phyloP scores from a whole-genome alignment of 768 basidiomycete genomes.

The Mycena albidolilacea region DNA sequence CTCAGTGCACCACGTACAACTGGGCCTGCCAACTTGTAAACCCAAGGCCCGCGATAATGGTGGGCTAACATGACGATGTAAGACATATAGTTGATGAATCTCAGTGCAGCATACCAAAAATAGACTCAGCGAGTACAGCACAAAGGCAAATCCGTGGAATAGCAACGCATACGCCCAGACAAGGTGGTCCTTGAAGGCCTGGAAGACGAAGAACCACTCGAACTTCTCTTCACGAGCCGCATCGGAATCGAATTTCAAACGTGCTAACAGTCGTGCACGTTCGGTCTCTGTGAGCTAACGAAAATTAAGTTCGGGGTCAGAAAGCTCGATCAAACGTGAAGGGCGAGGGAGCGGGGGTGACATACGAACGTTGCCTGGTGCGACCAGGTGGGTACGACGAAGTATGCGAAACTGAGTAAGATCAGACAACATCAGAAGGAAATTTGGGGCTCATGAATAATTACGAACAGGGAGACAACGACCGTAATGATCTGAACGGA shows the following conservation, averaged over 20 bases:
- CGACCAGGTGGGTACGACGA: constrained; percentile 72
- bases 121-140: constrained; percentile 69
- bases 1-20: constrained; percentile 51
- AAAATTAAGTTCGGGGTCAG: constrained; percentile 47
- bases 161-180: constrained; percentile 73
- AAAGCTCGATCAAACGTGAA: constrained; percentile 39
- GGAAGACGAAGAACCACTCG: constrained; percentile 69
- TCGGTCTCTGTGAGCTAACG: constrained; percentile 67
- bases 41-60: constrained; percentile 71
- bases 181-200: constrained; percentile 70
- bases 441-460: neutral
- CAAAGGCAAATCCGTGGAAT: constrained; percentile 75
- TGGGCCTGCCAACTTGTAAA: constrained; percentile 74
- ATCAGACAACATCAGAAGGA: neutral
- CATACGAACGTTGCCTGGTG: constrained; percentile 70
- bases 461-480: constrained; percentile 54
- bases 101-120: constrained; percentile 60
- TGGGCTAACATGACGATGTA: constrained; percentile 55
- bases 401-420: constrained; percentile 56
- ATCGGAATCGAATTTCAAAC: constrained; percentile 68
- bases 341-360: constrained; percentile 28
- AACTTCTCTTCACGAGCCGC: constrained; percentile 68
- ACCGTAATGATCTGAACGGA: constrained; percentile 57
- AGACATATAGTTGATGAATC: neutral
- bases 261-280: constrained; percentile 62